Evolutionary conservation across 2,329 filamentous ascomycete species (phyloP).

Genomic region (Tolypocladium album): DNA sequence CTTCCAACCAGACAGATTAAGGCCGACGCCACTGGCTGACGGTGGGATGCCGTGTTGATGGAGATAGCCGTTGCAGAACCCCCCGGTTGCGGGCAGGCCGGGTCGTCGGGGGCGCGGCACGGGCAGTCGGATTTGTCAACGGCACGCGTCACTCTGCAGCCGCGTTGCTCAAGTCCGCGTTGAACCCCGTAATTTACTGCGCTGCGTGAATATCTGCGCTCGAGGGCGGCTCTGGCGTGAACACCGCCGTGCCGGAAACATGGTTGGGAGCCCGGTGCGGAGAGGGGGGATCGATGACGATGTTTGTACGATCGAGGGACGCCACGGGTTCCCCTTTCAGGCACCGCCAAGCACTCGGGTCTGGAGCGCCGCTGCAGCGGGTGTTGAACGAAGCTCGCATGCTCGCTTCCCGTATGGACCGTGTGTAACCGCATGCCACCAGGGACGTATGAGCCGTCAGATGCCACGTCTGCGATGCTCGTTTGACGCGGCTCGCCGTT

Average conservation of each 20-base stretch:
- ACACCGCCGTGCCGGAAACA: neutral
- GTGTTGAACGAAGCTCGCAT: no score
- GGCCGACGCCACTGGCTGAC: neutral
- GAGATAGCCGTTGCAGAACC: neutral
- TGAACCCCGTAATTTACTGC: neutral
- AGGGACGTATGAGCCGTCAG: no score
- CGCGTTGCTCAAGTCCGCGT: neutral
- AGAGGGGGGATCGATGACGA: neutral
- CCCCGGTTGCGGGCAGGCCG: neutral
- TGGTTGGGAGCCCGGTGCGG: neutral
- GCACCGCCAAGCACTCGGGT: neutral
- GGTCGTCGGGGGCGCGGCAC: neutral
- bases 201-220: neutral
- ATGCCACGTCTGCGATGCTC: no score
- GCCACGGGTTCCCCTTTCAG: neutral
- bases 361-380: no score
- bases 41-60: neutral
- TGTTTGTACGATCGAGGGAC: neutral
- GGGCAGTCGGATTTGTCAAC: neutral
- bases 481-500: no score
- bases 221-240: neutral
- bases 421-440: neutral
- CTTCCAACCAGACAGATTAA: neutral
- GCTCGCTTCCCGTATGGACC: neutral
- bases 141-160: neutral